Evolutionary conservation across 163 green algal species (phyloP).

Genomic region (Scenedesmus sp.): DNA sequence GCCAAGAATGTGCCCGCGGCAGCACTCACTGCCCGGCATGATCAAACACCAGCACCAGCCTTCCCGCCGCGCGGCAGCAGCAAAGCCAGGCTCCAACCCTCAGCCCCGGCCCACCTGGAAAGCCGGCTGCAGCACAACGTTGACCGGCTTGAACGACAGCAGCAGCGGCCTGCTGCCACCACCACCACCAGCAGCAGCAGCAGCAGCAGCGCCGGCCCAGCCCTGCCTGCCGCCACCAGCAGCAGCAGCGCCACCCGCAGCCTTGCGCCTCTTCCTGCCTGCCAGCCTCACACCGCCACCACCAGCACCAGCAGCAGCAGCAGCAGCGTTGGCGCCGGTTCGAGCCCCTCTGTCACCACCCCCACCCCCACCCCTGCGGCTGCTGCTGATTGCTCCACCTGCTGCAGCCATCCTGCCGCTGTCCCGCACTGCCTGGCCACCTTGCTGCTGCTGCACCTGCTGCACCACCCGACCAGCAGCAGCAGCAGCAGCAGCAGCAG

Average conservation of each 20-base stretch:
- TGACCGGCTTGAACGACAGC: constrained; percentile 81
- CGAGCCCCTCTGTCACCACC: too few species aligned
- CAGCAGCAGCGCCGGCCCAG: background rate
- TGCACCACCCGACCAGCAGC: too few species aligned
- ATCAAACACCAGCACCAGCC: too few species aligned
- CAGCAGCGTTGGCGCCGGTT: background rate
- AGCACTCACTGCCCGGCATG: too few species aligned
- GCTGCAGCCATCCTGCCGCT: background rate
- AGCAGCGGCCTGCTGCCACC: constrained; percentile 11
- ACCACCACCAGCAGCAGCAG: background rate
- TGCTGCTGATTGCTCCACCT: background rate
- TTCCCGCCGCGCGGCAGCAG: background rate
- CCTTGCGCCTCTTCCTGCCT: background rate
- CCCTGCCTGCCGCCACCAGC: background rate
- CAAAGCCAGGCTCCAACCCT: background rate
- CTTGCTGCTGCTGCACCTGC: background rate
- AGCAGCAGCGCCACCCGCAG: background rate
- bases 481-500: background rate
- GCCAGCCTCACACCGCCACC: background rate
- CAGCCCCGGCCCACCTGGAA: constrained; percentile 66
- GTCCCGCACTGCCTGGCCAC: too few species aligned
- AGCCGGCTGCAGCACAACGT: constrained; percentile 75
- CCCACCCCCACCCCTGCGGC: constrained; percentile 10
- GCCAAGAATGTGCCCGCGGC: too few species aligned
- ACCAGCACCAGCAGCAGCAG: constrained; percentile 23